Evolutionary conservation across 192 early-diverging fungal species (phyloP).

Genomic region (Backusella australiensis): DNA sequence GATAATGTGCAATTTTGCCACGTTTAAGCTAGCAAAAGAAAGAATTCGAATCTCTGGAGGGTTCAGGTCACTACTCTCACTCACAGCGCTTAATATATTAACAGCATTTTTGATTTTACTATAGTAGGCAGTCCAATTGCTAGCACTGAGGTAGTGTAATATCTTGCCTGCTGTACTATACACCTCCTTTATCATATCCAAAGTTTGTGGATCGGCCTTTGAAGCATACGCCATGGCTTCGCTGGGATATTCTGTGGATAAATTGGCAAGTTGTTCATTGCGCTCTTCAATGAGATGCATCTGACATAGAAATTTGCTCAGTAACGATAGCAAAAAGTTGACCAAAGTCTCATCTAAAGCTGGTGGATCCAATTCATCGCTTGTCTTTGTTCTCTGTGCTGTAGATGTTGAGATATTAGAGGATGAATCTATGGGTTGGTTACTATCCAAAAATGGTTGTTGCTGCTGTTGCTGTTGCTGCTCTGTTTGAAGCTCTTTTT

Average conservation of each 20-base stretch:
- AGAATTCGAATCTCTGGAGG: slow-evolving; percentile 14
- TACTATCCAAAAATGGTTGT: neutral
- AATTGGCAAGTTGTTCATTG: slow-evolving; percentile 1
- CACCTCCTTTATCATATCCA: slow-evolving; percentile 61
- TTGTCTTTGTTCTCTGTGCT: neutral
- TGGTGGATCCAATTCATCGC: slow-evolving; percentile 52
- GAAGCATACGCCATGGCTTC: neutral
- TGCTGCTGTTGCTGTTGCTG: neutral
- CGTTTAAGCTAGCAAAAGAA: slow-evolving; percentile 11
- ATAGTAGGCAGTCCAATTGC: slow-evolving; percentile 87
- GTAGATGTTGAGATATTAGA: slow-evolving; percentile 14
- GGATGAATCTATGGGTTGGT: neutral
- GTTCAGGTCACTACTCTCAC: slow-evolving; percentile 12
- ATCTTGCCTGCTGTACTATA: slow-evolving; percentile 78
- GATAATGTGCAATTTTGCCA: slow-evolving; percentile 55
- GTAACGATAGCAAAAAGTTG: slow-evolving; percentile 14
- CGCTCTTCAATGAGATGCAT: slow-evolving; percentile 13
- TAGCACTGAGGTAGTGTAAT: slow-evolving; percentile 82
- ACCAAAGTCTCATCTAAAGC: slow-evolving; percentile 65
- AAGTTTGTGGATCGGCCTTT: neutral
- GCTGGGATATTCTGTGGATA: neutral
- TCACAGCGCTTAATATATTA: slow-evolving; percentile 13
- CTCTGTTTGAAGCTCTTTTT: neutral
- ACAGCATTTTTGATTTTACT: slow-evolving; percentile 55
- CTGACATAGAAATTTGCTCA: slow-evolving; percentile 13